Evolutionary conservation across 768 basidiomycete genomes (phyloP), one percentile per base, ranked within the genome.

Genomic region (Tulasnella sp.): DNA sequence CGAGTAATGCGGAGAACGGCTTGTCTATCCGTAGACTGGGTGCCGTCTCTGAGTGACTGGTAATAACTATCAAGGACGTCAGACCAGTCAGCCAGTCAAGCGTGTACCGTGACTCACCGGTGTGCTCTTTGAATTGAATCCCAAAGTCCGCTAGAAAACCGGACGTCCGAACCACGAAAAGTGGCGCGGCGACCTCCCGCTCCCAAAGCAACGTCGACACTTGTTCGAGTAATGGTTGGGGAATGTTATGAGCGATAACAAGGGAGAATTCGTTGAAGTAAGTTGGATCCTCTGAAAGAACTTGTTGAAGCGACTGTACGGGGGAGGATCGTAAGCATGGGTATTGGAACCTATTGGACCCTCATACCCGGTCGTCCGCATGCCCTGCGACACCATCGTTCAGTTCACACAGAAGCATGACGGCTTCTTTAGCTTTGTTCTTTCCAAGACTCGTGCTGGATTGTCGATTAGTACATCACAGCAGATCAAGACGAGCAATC

Each of bases 61-160:
- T 89, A 67, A 94, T 83, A 66, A 96, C 92, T 94, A 59, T 29
- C n/a, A 19, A 63, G 29, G 22, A 53, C 4, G 30, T 34, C 15
- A 34, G 8, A 25, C 30, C 4, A 60, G 21, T n/a, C n/a, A 21
- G 24, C 9, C 21, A 24, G 29, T 25, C 4, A 52, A 52, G 4
- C 3, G 9, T 11, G 15, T 10, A 19, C 45, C 12, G 34, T 4
- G 60, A 72, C 85, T 67, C 64, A 93, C 89, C 78, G 61, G 82
- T 78, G 67, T 94, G 88, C 66, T 94, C 91, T 62, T 86, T 82
- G 63, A 87, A 87, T 68, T 98, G 96, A 49, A 92, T 81, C 62
- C 81, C 84, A 60, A 98, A 83, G 62, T 90, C 84, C 21, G 89
- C 90, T 2, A 94, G 73, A 70, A 98, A 97, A 1, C 96, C 96